Evolutionary conservation across 1,284 basidiomycete species (phyloP).

Genomic region (Porogramme epimiltina): DNA sequence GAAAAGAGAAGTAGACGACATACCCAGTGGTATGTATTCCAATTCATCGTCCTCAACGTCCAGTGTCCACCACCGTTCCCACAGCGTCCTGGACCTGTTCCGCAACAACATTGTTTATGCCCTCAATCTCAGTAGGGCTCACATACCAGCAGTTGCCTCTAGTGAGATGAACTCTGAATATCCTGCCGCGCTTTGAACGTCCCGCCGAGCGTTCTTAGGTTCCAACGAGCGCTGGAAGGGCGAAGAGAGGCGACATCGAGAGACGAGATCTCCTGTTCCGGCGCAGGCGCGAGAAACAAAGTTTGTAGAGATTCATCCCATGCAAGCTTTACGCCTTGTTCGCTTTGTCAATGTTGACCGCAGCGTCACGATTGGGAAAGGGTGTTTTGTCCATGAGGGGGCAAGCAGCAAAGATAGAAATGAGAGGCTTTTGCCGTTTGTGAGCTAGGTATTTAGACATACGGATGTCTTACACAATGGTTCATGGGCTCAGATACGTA

Average conservation of each 20-base stretch:
- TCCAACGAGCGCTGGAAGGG: slow-evolving; percentile 62
- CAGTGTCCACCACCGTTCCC: slow-evolving; percentile 37
- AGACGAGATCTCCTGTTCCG: slow-evolving; percentile 15
- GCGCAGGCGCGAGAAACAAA: slow-evolving; percentile 31
- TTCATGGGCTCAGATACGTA: slow-evolving; percentile 14
- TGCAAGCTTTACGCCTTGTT: slow-evolving; percentile 25
- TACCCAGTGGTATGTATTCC: slow-evolving; percentile 79
- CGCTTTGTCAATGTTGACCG: slow-evolving; percentile 17
- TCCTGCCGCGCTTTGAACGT: slow-evolving; percentile 26
- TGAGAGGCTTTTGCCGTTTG: slow-evolving; percentile 25
- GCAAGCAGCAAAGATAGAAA: slow-evolving; percentile 31
- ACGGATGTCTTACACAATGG: background rate
- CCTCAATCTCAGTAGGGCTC: slow-evolving; percentile 57
- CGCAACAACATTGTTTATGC: slow-evolving; percentile 22
- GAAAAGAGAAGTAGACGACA: slow-evolving; percentile 23
- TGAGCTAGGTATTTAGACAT: background rate
- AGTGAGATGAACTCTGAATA: slow-evolving; percentile 69
- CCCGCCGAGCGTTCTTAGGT: too few relatives aligned
- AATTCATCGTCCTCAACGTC: slow-evolving; percentile 66
- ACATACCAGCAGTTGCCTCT: slow-evolving; percentile 75
- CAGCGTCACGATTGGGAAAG: slow-evolving; percentile 52
- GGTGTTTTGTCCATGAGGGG: slow-evolving; percentile 62
- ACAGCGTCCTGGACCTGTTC: slow-evolving; percentile 36
- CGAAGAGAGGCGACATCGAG: slow-evolving; percentile 38
- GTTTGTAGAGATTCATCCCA: slow-evolving; percentile 36